phyloP scores from a whole-genome alignment of 2,329 filamentous ascomycete species.

The Aureobasidium zeae region DNA sequence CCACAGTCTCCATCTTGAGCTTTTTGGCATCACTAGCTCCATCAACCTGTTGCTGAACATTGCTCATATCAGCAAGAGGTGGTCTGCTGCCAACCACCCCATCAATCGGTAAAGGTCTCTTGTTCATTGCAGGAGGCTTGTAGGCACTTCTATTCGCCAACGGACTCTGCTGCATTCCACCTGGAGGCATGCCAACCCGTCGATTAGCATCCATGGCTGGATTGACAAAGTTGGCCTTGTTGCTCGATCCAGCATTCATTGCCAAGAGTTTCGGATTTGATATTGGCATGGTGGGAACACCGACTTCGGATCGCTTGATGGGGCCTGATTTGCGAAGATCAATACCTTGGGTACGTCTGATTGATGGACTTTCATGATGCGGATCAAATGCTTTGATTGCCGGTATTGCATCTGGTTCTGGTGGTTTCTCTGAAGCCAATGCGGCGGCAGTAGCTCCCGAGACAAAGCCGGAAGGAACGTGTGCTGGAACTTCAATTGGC shows the following conservation, averaged over 20 bases:
- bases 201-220: constrained; percentile 39
- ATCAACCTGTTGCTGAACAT: constrained; percentile 31
- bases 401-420: constrained; percentile 23
- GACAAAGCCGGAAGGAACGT: constrained; percentile 36
- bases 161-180: constrained; percentile 33
- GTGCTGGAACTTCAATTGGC: constrained; percentile 22
- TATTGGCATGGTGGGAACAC: constrained; percentile 5
- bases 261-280: background rate
- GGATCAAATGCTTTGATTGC: constrained; percentile 37
- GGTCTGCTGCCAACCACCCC: constrained; percentile 24
- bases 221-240: constrained; percentile 38
- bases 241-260: background rate
- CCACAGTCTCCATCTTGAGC: constrained; percentile 28
- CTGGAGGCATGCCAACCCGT: constrained; percentile 43
- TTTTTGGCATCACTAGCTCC: constrained; percentile 34
- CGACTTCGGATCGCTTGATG: constrained; percentile 43
- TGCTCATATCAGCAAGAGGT: constrained; percentile 39
- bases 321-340: constrained; percentile 73
- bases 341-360: constrained; percentile 78
- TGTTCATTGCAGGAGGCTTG: constrained; percentile 36
- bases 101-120: constrained; percentile 25
- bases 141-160: constrained; percentile 37
- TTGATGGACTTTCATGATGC: constrained; percentile 55
- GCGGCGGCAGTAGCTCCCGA: constrained; percentile 38
- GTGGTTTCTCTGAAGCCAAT: constrained; percentile 31